phyloP scores from a whole-genome alignment of 2,329 filamentous ascomycete genomes.

The Ophiostoma himal-ulmi region DNA sequence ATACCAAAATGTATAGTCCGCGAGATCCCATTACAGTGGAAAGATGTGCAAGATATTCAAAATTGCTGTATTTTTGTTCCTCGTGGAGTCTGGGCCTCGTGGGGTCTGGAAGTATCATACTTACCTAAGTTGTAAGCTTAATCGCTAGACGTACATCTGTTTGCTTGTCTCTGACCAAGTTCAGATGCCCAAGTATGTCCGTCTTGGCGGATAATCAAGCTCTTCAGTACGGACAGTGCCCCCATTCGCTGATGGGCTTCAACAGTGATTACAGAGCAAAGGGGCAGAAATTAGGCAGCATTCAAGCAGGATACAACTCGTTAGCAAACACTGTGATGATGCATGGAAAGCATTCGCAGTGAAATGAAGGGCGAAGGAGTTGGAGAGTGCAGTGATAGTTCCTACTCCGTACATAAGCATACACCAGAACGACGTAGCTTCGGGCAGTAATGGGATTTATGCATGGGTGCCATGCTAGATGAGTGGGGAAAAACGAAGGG shows the following conservation, averaged over 20 bases:
- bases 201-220: background rate
- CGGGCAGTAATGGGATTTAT: background rate
- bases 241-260: background rate
- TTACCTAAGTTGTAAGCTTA: background rate
- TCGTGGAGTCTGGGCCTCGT: background rate
- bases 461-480: background rate
- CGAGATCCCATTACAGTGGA: background rate
- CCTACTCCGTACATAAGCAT: background rate
- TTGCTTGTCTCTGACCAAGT: background rate
- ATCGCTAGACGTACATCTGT: background rate
- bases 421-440: conserved; percentile 11
- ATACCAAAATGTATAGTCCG: background rate
- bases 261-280: background rate
- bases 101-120: too few species aligned
- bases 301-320: background rate
- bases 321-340: background rate
- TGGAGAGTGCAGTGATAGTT: background rate
- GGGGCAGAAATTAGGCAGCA: background rate
- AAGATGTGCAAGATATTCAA: background rate
- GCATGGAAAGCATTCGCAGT: background rate
- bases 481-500: background rate
- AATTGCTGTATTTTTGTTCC: background rate
- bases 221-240: background rate
- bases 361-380: background rate
- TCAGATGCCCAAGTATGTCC: background rate